Base-by-base conservation (phyloP, 2,329 filamentous ascomycete species). In the Phialophora expanda region DNA sequence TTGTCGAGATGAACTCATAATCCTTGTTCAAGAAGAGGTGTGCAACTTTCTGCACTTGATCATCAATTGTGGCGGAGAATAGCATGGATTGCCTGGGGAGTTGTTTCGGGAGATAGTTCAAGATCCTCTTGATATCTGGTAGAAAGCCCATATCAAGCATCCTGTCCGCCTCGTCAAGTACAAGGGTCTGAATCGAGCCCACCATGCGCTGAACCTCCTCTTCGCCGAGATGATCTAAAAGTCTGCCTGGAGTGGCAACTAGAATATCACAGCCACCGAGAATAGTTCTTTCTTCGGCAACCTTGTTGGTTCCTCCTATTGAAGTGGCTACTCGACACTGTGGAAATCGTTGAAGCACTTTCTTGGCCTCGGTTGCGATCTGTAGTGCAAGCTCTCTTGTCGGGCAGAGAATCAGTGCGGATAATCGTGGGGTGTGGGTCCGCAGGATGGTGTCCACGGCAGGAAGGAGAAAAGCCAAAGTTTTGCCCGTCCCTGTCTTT, bases 401-500 rank as follows among this genome's bases (percentile, higher is more conserved):
- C 44, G 95, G 95, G 55, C 98, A 95, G 65, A 99, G 87, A 73
- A 99, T 96, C 69, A 99, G 86, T 73, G 92, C 93, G 22, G 65
- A 66, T 32, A 66, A 24, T 4, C 65, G 56, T 53, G 96, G 84
- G 0, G 80, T 78, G 0, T 88, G 86, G 69, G 92, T 86, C 66
- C 79, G 77, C 67, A 96, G 81, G 74, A 97, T 90, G 66, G 88
- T 89, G 76, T 97, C 92, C 60, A 98, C 81, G 7, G 93, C 83
- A 58, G 95, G 95, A 6, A 98, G 80, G 26, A 99, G 84, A 82
- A 98, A 99, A 41, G 92, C 95, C 64, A 98, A 81, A 0, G 95
- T 99, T 81, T 99, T 99, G 76, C 95, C 95, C 3, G 95, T 98
- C 76, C 95, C 95, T 8, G 95, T 99, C 80, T 92, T 97, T 66